Evolutionary conservation across 371 early-diverging fungal species (phyloP).

Genomic region (Actinomortierella ambigua): DNA sequence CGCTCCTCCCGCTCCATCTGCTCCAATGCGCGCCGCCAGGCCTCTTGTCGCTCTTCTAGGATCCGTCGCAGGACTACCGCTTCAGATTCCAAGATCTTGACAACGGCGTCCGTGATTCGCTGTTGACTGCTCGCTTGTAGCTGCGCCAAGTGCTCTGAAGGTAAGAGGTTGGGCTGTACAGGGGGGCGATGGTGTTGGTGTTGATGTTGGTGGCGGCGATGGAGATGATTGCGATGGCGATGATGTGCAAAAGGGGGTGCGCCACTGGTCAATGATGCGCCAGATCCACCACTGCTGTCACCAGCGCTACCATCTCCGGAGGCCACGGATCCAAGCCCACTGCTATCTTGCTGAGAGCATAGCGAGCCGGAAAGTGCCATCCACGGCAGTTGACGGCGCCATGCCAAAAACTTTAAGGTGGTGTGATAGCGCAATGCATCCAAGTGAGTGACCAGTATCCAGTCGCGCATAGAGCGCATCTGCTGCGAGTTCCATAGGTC

Average conservation of each 20-base stretch:
- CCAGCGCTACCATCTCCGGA: too few relatives aligned
- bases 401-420: slow-evolving; percentile 24
- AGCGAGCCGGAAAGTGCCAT: background rate
- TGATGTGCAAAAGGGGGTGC: slow-evolving; percentile 1
- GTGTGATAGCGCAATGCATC: slow-evolving; percentile 31
- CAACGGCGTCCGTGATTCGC: slow-evolving; percentile 14
- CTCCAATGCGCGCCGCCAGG: slow-evolving; percentile 19
- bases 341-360: too few relatives aligned
- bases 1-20: slow-evolving; percentile 32
- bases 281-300: too few relatives aligned
- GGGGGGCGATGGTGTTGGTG: background rate
- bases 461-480: background rate
- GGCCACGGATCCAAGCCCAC: too few relatives aligned
- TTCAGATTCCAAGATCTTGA: slow-evolving; percentile 15
- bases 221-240: too few relatives aligned
- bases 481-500: too few relatives aligned
- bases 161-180: background rate
- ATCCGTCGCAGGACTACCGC: slow-evolving; percentile 23
- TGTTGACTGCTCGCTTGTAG: slow-evolving; percentile 7
- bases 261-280: background rate
- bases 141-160: slow-evolving; percentile 11
- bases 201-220: background rate
- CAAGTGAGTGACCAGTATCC: slow-evolving; percentile 18
- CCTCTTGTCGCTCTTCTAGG: slow-evolving; percentile 18
- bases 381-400: slow-evolving; percentile 14